These are phyloP conservation scores for Vachellia collinsii DNA, from an alignment of 306 rosid species.

Conservation along the genomic window DNA sequence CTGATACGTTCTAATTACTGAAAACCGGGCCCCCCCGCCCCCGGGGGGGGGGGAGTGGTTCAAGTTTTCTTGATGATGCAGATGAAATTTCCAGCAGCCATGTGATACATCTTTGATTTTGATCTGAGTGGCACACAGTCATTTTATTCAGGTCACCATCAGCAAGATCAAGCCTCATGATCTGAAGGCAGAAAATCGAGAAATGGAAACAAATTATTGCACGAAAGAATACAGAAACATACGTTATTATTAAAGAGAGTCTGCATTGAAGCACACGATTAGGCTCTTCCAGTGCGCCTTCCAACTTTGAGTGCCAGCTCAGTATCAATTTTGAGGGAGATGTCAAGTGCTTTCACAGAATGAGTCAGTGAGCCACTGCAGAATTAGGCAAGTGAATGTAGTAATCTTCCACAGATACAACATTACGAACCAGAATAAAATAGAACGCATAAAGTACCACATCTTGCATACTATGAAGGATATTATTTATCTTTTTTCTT, in stretches of 20 bases:
- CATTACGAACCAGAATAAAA: not conserved
- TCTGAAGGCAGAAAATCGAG: slow-evolving; percentile 11
- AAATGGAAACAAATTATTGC: slow-evolving; percentile 8
- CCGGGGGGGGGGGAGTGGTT: too few species aligned
- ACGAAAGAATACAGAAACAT: not conserved
- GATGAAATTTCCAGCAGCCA: not conserved
- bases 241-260: not conserved
- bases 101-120: too few species aligned
- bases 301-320: slow-evolving; percentile 94
- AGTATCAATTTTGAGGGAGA: slow-evolving; percentile 91
- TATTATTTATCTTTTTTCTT: slow-evolving; percentile 7
- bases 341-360: slow-evolving; percentile 93
- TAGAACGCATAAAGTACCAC: not conserved
- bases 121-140: too few species aligned
- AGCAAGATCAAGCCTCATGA: not conserved
- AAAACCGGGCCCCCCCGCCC: too few species aligned
- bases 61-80: not conserved
- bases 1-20: not conserved
- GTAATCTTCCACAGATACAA: not conserved
- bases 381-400: slow-evolving; percentile 8
- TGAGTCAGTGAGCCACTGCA: slow-evolving; percentile 94
- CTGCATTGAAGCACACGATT: slow-evolving; percentile 30
- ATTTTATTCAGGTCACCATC: not conserved
- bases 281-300: slow-evolving; percentile 87
- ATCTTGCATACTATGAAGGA: not conserved